These are phyloP conservation scores for Omphalotus olearius DNA, from an alignment of 1,284 basidiomycete species.

Conservation along the genomic window DNA sequence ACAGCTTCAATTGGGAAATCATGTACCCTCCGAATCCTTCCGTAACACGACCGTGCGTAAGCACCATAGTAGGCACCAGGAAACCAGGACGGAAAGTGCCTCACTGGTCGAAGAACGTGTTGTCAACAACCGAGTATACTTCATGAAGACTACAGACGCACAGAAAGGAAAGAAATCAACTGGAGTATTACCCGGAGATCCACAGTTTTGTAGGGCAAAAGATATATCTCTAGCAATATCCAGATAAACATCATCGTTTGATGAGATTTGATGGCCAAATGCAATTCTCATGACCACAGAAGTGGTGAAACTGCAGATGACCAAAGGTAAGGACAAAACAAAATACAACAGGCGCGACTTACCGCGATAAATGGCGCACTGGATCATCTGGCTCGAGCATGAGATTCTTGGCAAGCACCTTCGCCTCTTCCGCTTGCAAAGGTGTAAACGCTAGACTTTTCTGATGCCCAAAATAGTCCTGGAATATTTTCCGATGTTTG, in stretches of 20 bases:
- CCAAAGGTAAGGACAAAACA: too few species aligned
- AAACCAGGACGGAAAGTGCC: constrained; percentile 22
- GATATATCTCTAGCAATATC: constrained; percentile 12
- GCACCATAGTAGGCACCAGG: constrained; percentile 22
- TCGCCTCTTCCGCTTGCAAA: constrained; percentile 16
- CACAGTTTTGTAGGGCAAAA: constrained; percentile 13
- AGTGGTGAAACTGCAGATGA: constrained; percentile 17
- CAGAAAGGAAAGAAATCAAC: constrained; percentile 21
- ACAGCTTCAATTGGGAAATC: constrained; percentile 13
- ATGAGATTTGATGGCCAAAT: constrained; percentile 21
- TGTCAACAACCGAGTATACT: constrained; percentile 2
- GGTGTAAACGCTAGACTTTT: constrained; percentile 15
- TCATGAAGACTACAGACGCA: constrained; percentile 1
- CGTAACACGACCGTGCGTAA: constrained; percentile 11
- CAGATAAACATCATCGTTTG: constrained; percentile 21
- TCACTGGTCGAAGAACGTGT: constrained; percentile 12
- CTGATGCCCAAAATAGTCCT: constrained; percentile 14
- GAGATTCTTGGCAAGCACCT: constrained; percentile 16
- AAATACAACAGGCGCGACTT: too few species aligned
- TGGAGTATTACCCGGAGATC: constrained; percentile 18
- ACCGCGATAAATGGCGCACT: too few species aligned
- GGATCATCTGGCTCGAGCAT: neutral
- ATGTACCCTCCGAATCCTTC: constrained; percentile 7
- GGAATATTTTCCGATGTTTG: constrained; percentile 18
- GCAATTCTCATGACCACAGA: constrained; percentile 20